Percentiles rank a stretch among this genome's conserved stretches.
Conservation (phyloP, 305 asterid genomes). For the Euphrasia arctica region DNA sequence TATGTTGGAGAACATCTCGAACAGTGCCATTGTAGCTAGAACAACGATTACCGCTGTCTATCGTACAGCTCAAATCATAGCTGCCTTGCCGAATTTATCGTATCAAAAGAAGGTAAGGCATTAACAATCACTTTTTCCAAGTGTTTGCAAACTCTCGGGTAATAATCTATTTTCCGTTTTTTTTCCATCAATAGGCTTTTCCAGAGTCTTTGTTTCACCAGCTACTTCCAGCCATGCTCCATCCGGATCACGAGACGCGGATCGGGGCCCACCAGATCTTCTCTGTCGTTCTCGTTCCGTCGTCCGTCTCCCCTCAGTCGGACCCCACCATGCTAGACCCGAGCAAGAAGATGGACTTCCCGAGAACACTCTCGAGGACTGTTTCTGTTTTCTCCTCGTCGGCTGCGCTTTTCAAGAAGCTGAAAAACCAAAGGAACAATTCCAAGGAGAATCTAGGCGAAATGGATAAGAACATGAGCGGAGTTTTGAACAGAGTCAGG, state of each 20-base stretch:
- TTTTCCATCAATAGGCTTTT: conserved; percentile 52
- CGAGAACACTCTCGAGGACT: conserved; percentile 91
- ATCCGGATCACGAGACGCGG: conserved; percentile 92
- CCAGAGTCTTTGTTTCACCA: conserved; percentile 98
- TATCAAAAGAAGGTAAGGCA: conserved; percentile 62
- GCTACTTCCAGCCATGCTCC: conserved; percentile 94
- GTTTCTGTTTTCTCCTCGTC: conserved; percentile 99
- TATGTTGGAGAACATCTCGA: conserved; percentile 73
- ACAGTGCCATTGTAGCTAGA: conserved; percentile 52
- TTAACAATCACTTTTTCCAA: not conserved
- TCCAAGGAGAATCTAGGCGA: conserved; percentile 45
- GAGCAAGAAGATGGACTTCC: conserved; percentile 53
- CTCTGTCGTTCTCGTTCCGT: conserved; percentile 97
- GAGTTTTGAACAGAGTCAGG: conserved; percentile 63
- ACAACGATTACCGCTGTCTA: conserved; percentile 65
- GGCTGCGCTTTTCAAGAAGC: conserved; percentile 88
- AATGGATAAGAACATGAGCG: conserved; percentile 34
- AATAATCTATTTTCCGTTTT: not conserved
- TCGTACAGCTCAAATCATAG: conserved; percentile 72
- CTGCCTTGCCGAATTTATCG: conserved; percentile 63
- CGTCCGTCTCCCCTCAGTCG: conserved; percentile 76
- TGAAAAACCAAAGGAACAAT: conserved; percentile 49
- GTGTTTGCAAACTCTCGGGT: not conserved
- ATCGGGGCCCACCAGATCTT: conserved; percentile 96
- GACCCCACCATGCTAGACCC: conserved; percentile 38